Evolutionary conservation across 1,284 basidiomycete species (phyloP).

Genomic region (Heterobasidion irregulare): DNA sequence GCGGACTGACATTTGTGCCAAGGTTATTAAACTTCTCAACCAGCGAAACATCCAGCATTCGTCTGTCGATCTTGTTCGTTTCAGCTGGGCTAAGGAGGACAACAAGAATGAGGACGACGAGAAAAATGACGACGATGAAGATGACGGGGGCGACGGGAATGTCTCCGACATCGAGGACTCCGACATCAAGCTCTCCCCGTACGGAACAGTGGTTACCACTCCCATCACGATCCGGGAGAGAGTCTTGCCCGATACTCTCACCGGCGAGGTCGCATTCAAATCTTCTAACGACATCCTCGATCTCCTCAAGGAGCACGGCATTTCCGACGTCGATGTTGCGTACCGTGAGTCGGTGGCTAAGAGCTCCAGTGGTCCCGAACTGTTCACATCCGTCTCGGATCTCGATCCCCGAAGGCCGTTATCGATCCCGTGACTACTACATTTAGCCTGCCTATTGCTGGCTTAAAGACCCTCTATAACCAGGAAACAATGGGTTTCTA

Average conservation of each 20-base stretch:
- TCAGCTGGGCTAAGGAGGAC: slow-evolving; percentile 19
- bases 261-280: slow-evolving; percentile 19
- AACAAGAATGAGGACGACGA: slow-evolving; percentile 11
- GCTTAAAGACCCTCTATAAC: slow-evolving; percentile 11
- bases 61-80: slow-evolving; percentile 23
- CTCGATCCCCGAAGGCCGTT: slow-evolving; percentile 23
- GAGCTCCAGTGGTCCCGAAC: slow-evolving; percentile 18
- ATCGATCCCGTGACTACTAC: slow-evolving; percentile 24
- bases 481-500: slow-evolving; percentile 30
- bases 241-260: slow-evolving; percentile 26
- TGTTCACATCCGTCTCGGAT: slow-evolving; percentile 22
- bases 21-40: slow-evolving; percentile 19
- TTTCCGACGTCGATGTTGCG: slow-evolving; percentile 24
- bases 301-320: slow-evolving; percentile 14
- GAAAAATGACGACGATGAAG: slow-evolving; percentile 15
- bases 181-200: slow-evolving; percentile 14
- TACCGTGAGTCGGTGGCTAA: slow-evolving; percentile 23
- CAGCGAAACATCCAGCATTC: slow-evolving; percentile 14
- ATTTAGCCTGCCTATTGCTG: slow-evolving; percentile 26
- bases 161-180: slow-evolving; percentile 12
- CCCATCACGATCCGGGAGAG: slow-evolving; percentile 31
- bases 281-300: slow-evolving; percentile 17
- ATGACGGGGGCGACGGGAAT: slow-evolving; percentile 14
- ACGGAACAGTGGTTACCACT: slow-evolving; percentile 14
- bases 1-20: slow-evolving; percentile 14